Evolutionary conservation across 179 eudicot species (phyloP).

Genomic region (Sideroxylon spinosum): DNA sequence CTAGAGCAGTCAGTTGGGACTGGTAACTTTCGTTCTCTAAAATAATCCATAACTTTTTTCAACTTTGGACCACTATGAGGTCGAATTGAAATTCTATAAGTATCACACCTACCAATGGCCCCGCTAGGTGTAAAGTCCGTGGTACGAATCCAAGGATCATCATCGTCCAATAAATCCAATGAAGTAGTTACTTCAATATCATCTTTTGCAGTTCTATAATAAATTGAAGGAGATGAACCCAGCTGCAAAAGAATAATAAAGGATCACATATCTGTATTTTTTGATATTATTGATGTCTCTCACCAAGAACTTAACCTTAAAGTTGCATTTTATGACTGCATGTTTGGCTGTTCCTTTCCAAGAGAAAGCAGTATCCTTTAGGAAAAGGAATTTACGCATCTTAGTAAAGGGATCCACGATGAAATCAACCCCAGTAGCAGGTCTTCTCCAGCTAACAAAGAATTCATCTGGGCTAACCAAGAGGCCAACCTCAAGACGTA

Average conservation of each 20-base stretch:
- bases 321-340: slow-evolving; percentile 60
- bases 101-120: slow-evolving; percentile 67
- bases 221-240: slow-evolving; percentile 61
- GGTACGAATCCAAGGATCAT: slow-evolving; percentile 59
- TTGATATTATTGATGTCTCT: slow-evolving; percentile 58
- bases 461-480: slow-evolving; percentile 49
- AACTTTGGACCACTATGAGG: slow-evolving; percentile 58
- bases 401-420: slow-evolving; percentile 74
- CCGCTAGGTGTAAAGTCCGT: slow-evolving; percentile 71
- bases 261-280: slow-evolving; percentile 29
- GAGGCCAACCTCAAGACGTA: slow-evolving; percentile 51
- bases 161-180: slow-evolving; percentile 67
- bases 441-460: slow-evolving; percentile 70
- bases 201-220: slow-evolving; percentile 85
- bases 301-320: slow-evolving; percentile 61
- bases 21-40: slow-evolving; percentile 48
- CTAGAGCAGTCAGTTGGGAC: slow-evolving; percentile 25
- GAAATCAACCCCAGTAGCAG: slow-evolving; percentile 51
- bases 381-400: slow-evolving; percentile 56
- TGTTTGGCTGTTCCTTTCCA: slow-evolving; percentile 38
- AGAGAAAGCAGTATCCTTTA: slow-evolving; percentile 49
- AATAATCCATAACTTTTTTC: slow-evolving; percentile 43
- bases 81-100: slow-evolving; percentile 45
- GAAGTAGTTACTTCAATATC: slow-evolving; percentile 60
- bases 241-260: slow-evolving; percentile 54